Base-by-base conservation (phyloP, 2,329 filamentous ascomycete species). In the Paraphoma sp. region DNA sequence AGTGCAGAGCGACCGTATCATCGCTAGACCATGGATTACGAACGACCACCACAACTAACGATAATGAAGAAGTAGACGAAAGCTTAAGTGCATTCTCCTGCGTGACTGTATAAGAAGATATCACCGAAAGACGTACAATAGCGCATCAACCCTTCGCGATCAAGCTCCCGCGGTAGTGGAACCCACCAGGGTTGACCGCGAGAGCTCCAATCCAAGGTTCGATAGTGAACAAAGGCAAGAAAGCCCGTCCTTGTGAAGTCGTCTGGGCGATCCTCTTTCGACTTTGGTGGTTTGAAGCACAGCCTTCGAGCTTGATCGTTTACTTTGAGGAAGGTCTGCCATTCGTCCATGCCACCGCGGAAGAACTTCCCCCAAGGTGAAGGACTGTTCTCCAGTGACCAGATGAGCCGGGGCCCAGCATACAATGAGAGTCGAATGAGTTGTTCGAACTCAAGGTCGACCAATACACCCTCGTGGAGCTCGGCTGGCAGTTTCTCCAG, bases 401-500 rank as follows among this genome's bases (percentile, higher is more conserved):
- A 60, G n/a, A 23, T 46, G 14, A 60, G 40, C 12, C 54, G 47
- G 5, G 57, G 31, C 2, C 57, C 51, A 16, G 57, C 57, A 46
- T 30, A 45, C 8, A 33, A 29, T 6, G 51, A 60, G 12, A 60
- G 41, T 7, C 50, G 54, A 12, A 60, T 48, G 12, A 60, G 51
- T 28, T 60, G 50, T 17, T 47, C 42, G 30, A 57, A 60, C n/a
- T 60, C 47, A 6, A 60, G 51, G 10, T 48, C 51, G 5, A 11
- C 17, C 4, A 60, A 33, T 17, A 60, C 40, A 7, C 28, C 30
- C 11, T 42, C 48, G 29, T 57, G 54, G 6, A 60, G 51, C 30
- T 57, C 57, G 28, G 48, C 52, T 2, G 61, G 58, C 1, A 63
- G 36, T 10, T 51, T 59, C 12, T 60, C 60, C 0, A 60, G 44